Evolutionary conservation across 352 stramenopile genomes (phyloP), one percentile per base, ranked within the genome.

Genomic region (Globisporangium polare): DNA sequence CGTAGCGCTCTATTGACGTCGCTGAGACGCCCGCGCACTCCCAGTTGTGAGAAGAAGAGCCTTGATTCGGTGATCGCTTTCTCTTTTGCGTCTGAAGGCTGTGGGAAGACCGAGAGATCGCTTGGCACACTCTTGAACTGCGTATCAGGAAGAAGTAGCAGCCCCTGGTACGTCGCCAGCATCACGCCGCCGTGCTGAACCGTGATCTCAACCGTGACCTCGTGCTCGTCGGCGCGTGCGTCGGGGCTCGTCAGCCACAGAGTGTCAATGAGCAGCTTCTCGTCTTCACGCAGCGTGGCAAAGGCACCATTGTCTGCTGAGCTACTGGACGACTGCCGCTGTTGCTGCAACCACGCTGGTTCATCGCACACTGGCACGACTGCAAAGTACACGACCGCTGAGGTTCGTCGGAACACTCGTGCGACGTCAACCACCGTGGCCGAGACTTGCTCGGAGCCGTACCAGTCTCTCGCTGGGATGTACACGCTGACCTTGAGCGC

Each of bases 351-450:
- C 80, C 80, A 92, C 9, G 45, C 49, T 1, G 80, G 75, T 6
- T 73, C 62, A 54, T 92, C 78, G 33, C 80, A 92, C n/a, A 81
- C 67, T n/a, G 78, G 72, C 1, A 62, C 13, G 27, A 90, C 69
- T 51, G 73, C 78, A 12, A 89, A 46, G 15, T 69, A 74, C 17
- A 89, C 49, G 6, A 57, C 58, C 3, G 55, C 49, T 1, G 53
- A 58, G 8, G 55, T 54, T 46, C 15, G 27, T 37, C 66, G 52
- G 29, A 49, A 37, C 20, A 37, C 33, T 9, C 35, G 61, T 53
- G 53, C 33, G 17, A 60, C 54, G 39, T 78, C 67, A n/a, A 70
- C 29, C 24, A 75, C 68, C 0, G 56, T 68, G 8, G 92, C 37
- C 22, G 33, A 55, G 24, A 91, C 39, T n/a, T 72, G 53, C 20